phyloP scores from a whole-genome alignment of 192 early-diverging fungal genomes.

The Gryganskiella cystojenkinii region DNA sequence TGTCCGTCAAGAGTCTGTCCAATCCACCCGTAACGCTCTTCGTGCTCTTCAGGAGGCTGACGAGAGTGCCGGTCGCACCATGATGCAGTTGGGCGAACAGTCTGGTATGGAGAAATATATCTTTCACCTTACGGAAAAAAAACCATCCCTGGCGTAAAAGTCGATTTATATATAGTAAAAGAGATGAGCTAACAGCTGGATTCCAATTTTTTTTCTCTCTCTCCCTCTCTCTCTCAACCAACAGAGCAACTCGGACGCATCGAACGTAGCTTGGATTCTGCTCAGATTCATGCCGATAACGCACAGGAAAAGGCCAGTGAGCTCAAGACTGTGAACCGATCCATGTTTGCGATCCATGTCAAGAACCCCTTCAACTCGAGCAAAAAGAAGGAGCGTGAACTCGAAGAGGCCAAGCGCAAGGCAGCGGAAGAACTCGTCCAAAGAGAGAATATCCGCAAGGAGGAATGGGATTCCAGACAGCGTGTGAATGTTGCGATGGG shows the following conservation, averaged over 20 bases:
- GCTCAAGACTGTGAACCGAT: slow-evolving; percentile 75
- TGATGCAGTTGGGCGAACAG: slow-evolving; percentile 75
- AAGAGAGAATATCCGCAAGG: slow-evolving; percentile 62
- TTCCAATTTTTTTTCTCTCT: no score
- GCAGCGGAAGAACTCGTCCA: slow-evolving; percentile 62
- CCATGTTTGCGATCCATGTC: slow-evolving; percentile 77
- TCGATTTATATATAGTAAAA: no score
- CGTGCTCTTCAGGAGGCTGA: slow-evolving; percentile 72
- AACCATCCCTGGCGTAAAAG: no score
- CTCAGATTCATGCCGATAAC: slow-evolving; percentile 66
- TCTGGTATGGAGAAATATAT: slow-evolving; percentile 58
- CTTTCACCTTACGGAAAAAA: no score
- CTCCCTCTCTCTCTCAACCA: no score
- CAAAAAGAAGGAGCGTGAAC: slow-evolving; percentile 67
- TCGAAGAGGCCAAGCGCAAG: slow-evolving; percentile 59
- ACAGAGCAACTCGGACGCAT: slow-evolving; percentile 59
- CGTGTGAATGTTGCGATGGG: slow-evolving; percentile 62
- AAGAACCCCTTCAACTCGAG: slow-evolving; percentile 75
- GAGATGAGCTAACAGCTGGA: no score
- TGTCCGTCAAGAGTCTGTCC: slow-evolving; percentile 72
- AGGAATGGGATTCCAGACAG: slow-evolving; percentile 67
- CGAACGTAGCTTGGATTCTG: slow-evolving; percentile 75
- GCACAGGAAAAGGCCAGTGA: slow-evolving; percentile 63
- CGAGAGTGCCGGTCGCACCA: slow-evolving; percentile 65
- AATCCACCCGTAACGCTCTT: slow-evolving; percentile 72